Evolutionary conservation across 2,329 filamentous ascomycete genomes (phyloP).

Genomic region (Cucurbitaria berberidis): DNA sequence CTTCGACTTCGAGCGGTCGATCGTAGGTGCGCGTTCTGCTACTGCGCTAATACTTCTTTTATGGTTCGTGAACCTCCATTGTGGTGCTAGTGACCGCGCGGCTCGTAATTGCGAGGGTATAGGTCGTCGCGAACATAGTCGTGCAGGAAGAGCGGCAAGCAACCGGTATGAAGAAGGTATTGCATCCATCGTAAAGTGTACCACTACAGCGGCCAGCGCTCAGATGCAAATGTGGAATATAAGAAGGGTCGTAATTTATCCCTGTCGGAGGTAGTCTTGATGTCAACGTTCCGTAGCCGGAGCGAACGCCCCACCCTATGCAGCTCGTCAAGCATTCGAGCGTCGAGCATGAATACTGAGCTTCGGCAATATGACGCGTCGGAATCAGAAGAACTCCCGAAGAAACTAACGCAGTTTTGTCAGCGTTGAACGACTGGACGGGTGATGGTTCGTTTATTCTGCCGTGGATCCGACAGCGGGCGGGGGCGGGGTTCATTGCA

Average conservation of each 20-base stretch:
- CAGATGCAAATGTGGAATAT: not conserved
- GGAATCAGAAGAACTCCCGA: slow-evolving; percentile 13
- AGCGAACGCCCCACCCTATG: slow-evolving; percentile 7
- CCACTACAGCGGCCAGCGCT: not conserved
- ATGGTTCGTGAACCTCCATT: slow-evolving; percentile 33
- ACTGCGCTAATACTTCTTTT: slow-evolving; percentile 32
- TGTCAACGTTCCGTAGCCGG: not conserved
- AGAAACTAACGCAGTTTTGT: not conserved
- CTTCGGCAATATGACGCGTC: slow-evolving; percentile 4
- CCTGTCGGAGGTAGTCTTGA: not conserved
- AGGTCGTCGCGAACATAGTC: slow-evolving; percentile 33
- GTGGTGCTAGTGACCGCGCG: slow-evolving; percentile 20
- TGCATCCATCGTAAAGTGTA: slow-evolving; percentile 34
- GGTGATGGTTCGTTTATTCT: not conserved
- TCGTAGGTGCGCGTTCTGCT: slow-evolving; percentile 31
- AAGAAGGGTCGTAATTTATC: not conserved
- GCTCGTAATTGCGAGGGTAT: slow-evolving; percentile 37
- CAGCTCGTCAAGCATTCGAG: slow-evolving; percentile 7
- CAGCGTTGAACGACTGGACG: not conserved
- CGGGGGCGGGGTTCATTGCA: not conserved
- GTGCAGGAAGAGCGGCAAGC: slow-evolving; percentile 36
- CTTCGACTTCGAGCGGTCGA: slow-evolving; percentile 46
- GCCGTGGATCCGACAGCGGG: not conserved
- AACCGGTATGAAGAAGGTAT: slow-evolving; percentile 37
- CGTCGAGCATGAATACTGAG: slow-evolving; percentile 6